phyloP scores from a whole-genome alignment of 345 rosid genomes.

The Limnanthes douglasii region DNA sequence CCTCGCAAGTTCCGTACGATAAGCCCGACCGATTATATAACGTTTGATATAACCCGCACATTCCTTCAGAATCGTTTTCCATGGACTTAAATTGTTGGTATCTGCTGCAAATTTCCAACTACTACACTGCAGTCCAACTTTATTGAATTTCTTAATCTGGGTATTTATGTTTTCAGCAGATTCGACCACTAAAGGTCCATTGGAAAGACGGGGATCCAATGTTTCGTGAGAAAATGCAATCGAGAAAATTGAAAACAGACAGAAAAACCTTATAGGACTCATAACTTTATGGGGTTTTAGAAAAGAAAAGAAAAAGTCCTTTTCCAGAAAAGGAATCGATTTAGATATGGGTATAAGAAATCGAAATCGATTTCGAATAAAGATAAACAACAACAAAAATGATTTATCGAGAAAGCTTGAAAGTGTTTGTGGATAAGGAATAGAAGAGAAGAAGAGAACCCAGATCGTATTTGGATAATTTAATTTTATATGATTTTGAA shows the following conservation, averaged over 20 bases:
- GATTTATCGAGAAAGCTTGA: too few species aligned
- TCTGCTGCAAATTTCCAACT: slow-evolving; percentile 91
- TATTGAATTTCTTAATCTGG: slow-evolving; percentile 18
- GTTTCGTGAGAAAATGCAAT: slow-evolving; percentile 22
- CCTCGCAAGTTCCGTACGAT: slow-evolving; percentile 41
- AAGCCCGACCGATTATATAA: slow-evolving; percentile 51
- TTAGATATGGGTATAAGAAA: too few species aligned
- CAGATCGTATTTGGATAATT: too few species aligned
- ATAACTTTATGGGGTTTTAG: too few species aligned
- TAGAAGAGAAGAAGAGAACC: too few species aligned
- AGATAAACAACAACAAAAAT: too few species aligned
- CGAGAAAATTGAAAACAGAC: slow-evolving; percentile 19
- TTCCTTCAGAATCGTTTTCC: slow-evolving; percentile 67
- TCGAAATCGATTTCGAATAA: too few species aligned
- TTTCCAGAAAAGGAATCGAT: too few species aligned
- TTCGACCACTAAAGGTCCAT: slow-evolving; percentile 46
- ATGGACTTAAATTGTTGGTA: slow-evolving; percentile 64
- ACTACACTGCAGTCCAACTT: slow-evolving; percentile 39
- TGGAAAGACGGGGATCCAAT: slow-evolving; percentile 21
- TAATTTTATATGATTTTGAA: too few species aligned
- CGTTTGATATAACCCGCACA: slow-evolving; percentile 55
- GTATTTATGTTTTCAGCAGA: slow-evolving; percentile 21
- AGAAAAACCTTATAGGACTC: slow-evolving; percentile 17
- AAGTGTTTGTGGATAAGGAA: too few species aligned
- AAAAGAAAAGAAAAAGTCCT: too few species aligned